Conservation (phyloP, 2,329 filamentous ascomycete genomes). For the Aureobasidium leucospermi region DNA sequence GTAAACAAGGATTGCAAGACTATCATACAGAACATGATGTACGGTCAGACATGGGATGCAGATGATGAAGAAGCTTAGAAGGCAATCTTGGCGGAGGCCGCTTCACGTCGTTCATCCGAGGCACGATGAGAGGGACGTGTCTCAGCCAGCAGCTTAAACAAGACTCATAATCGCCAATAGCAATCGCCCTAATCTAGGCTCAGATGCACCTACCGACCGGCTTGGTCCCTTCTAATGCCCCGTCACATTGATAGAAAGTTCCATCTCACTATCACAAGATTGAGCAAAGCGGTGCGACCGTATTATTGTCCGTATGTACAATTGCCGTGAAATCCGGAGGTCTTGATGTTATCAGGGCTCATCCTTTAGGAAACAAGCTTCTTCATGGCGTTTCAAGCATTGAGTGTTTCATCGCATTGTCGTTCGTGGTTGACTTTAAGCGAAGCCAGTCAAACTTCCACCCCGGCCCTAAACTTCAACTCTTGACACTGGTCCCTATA, state of each 20-base stretch:
- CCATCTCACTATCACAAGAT: no score
- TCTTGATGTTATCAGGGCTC: not conserved
- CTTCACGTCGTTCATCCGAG: no score
- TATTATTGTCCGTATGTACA: no score
- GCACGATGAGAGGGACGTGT: no score
- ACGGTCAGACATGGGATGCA: conserved; percentile 20
- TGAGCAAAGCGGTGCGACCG: no score
- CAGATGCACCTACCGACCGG: no score
- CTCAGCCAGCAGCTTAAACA: no score
- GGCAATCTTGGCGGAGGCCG: not conserved
- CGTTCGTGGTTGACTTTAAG: not conserved
- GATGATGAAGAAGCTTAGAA: not conserved
- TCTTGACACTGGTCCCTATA: not conserved
- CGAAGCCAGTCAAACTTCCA: not conserved
- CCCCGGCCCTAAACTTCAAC: not conserved
- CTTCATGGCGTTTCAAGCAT: not conserved
- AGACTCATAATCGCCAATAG: no score
- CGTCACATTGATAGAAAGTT: no score
- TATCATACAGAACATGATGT: conserved; percentile 24
- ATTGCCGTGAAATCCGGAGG: no score
- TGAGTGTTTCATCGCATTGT: not conserved
- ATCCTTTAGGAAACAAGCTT: not conserved
- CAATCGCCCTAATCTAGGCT: no score
- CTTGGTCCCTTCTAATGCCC: no score
- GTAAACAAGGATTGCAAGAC: conserved; percentile 31